Conservation (phyloP, 257 asterid genomes). For the Scutellaria baicalensis region DNA sequence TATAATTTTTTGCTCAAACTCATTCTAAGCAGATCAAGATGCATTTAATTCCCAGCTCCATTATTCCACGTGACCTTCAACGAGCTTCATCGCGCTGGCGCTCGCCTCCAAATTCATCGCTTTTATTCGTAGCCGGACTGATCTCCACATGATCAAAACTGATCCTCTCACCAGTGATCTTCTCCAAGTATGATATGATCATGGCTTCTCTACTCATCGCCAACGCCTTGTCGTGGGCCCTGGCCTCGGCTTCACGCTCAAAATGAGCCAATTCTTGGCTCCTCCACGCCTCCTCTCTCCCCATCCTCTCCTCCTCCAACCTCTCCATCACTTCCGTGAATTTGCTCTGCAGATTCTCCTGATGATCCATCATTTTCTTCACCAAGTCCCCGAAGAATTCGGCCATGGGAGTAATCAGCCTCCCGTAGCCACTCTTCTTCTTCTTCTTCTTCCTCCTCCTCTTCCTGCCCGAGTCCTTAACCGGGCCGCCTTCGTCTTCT, state of each 20-base stretch:
- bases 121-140: too few species aligned
- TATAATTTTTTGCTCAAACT: too few species aligned
- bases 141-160: neutral
- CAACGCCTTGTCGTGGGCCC: conserved; percentile 38
- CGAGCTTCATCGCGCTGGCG: too few species aligned
- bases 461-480: too few species aligned
- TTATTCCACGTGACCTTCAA: too few species aligned
- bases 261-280: conserved; percentile 30
- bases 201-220: conserved; percentile 39
- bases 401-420: conserved; percentile 20
- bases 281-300: conserved; percentile 58
- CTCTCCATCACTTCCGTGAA: conserved; percentile 43
- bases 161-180: conserved; percentile 44
- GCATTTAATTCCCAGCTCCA: too few species aligned
- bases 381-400: conserved; percentile 36
- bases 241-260: conserved; percentile 26
- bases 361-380: conserved; percentile 44
- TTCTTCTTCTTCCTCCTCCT: conserved; percentile 19
- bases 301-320: conserved; percentile 44
- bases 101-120: too few species aligned
- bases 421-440: neutral
- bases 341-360: conserved; percentile 37
- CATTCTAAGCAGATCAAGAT: too few species aligned
- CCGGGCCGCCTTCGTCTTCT: conserved; percentile 12
- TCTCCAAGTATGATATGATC: conserved; percentile 49